Percentiles rank a stretch among this genome's conserved stretches.
Conservation (phyloP, 768 basidiomycete species). For the Auriscalpium orientale region DNA sequence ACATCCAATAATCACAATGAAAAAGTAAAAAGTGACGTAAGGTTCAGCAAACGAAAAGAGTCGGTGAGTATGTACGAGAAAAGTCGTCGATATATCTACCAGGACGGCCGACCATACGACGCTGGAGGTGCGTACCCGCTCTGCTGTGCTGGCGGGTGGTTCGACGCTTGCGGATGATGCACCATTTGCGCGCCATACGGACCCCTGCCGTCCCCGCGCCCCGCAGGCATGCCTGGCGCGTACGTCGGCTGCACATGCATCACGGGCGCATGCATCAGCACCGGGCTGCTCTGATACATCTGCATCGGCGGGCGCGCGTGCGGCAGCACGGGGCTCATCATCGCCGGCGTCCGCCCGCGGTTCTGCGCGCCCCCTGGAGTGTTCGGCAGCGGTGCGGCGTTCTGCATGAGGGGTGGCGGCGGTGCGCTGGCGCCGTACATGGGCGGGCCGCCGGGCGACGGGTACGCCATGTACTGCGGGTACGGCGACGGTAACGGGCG, state of each 20-base stretch:
- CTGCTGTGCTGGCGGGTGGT: conserved; percentile 11
- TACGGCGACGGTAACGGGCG: conserved; percentile 57
- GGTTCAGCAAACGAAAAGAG: conserved; percentile 5
- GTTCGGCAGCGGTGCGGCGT: conserved; percentile 29
- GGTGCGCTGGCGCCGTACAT: conserved; percentile 44
- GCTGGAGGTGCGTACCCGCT: conserved; percentile 35
- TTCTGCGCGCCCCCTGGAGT: conserved; percentile 28
- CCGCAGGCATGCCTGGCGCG: conserved; percentile 16
- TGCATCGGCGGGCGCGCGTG: conserved; percentile 29
- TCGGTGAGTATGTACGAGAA: conserved; percentile 2
- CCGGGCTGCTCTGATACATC: conserved; percentile 65
- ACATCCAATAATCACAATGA: background rate
- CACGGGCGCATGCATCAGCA: conserved; percentile 48
- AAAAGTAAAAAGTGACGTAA: conserved; percentile 1
- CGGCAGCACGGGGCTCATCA: conserved; percentile 70
- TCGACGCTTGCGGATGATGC: conserved; percentile 21
- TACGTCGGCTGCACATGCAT: conserved; percentile 28
- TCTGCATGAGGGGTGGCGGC: conserved; percentile 36
- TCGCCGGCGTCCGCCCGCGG: conserved; percentile 36
- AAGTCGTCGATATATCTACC: conserved; percentile 29
- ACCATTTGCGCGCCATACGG: conserved; percentile 30
- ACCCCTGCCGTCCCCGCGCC: conserved; percentile 33
- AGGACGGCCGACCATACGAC: conserved; percentile 39
- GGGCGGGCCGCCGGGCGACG: conserved; percentile 39
- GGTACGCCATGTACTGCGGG: conserved; percentile 54